A percentile compares a stretch with the other conserved stretches of the same genome.
Conservation (phyloP, 345 rosid species). For the Eucalyptus cladocalyx region DNA sequence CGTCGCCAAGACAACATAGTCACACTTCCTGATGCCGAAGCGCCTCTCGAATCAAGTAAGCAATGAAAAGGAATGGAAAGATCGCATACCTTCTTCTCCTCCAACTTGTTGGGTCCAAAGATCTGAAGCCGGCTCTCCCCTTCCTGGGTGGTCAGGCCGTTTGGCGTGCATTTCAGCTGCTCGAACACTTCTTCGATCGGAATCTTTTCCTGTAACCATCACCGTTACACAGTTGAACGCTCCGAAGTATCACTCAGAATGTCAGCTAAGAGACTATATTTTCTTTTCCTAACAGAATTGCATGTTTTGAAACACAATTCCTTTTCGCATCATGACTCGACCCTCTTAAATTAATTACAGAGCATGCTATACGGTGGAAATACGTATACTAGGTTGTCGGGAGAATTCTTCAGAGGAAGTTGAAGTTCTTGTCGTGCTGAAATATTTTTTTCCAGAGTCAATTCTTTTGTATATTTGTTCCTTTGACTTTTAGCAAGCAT, state of each 20-base stretch:
- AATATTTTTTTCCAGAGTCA: not conserved
- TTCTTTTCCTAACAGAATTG: not conserved
- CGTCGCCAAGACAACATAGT: not conserved
- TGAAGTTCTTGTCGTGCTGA: not conserved
- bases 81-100: constrained; percentile 24
- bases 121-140: constrained; percentile 25
- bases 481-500: not conserved
- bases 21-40: not conserved
- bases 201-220: constrained; percentile 18
- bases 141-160: constrained; percentile 21
- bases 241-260: not conserved
- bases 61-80: not conserved
- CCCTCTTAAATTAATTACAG: not conserved
- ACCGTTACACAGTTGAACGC: not conserved
- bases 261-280: not conserved
- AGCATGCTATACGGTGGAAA: not conserved
- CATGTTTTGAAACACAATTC: not conserved
- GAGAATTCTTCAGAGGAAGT: not conserved
- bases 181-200: constrained; percentile 44
- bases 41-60: not conserved
- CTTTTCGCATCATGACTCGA: not conserved
- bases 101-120: constrained; percentile 42
- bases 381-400: not conserved
- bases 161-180: constrained; percentile 31
- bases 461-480: not conserved